Percentiles rank a stretch among this genome's conserved stretches.
These are phyloP conservation scores for Suillus lakei DNA, from an alignment of 768 basidiomycete genomes.

Conservation along the genomic window DNA sequence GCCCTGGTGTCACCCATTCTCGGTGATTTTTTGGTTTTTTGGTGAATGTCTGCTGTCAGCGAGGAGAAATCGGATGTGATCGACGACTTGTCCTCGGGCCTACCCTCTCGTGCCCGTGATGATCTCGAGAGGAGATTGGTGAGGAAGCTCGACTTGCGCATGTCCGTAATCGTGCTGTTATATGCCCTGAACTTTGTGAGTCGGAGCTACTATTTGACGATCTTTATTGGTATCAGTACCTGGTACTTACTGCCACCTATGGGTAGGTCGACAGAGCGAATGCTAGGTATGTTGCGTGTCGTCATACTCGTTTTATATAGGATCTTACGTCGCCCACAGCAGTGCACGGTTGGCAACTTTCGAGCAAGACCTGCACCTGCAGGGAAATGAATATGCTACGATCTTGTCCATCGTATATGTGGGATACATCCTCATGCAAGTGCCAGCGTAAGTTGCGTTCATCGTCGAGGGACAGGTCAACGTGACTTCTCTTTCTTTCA, in stretches of 20 bases:
- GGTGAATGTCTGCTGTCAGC: too few relatives aligned
- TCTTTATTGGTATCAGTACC: not conserved
- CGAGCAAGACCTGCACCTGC: conserved; percentile 61
- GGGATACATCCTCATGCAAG: conserved; percentile 74
- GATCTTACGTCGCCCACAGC: conserved; percentile 13
- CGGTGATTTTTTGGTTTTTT: too few relatives aligned
- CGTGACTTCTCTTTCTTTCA: conserved; percentile 27
- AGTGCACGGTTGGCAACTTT: conserved; percentile 67
- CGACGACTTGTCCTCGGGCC: not conserved
- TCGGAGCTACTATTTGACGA: not conserved
- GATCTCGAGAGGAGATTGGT: conserved; percentile 5
- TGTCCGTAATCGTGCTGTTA: conserved; percentile 2
- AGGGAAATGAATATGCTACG: conserved; percentile 64
- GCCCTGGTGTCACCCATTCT: too few relatives aligned
- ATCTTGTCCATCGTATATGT: conserved; percentile 66
- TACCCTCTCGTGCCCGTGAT: not conserved
- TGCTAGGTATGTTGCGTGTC: not conserved
- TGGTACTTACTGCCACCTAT: not conserved
- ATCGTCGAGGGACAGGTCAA: not conserved
- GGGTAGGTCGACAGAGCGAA: conserved; percentile 8
- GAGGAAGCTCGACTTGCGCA: conserved; percentile 3
- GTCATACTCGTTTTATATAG: too few relatives aligned
- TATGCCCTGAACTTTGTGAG: conserved; percentile 11
- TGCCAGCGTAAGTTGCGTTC: conserved; percentile 57
- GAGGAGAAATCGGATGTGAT: too few relatives aligned